Evolutionary conservation across 2,329 filamentous ascomycete genomes (phyloP).

Genomic region (Paecilomyces dactylethromorphus): DNA sequence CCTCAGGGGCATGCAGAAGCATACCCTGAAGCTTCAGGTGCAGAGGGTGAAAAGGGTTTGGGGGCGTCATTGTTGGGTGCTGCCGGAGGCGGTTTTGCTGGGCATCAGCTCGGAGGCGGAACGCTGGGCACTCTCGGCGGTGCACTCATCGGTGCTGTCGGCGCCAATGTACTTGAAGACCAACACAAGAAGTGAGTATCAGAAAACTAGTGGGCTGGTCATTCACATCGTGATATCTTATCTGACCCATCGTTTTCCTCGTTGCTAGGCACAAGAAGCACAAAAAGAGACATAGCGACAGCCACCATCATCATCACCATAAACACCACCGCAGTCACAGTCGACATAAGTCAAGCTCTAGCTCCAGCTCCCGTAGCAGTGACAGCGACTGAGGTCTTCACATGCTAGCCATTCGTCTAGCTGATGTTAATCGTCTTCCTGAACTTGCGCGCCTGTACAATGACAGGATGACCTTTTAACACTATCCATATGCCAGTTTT

Average conservation of each 20-base stretch:
- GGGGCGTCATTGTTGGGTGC: conserved; percentile 31
- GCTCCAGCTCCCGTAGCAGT: background rate
- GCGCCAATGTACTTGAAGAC: conserved; percentile 19
- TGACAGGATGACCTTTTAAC: background rate
- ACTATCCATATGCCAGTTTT: background rate
- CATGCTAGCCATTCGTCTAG: background rate
- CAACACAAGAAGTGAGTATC: conserved; percentile 20
- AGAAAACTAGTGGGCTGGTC: background rate
- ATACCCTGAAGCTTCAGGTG: conserved; percentile 6
- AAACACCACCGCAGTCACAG: conserved; percentile 8
- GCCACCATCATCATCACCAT: conserved; percentile 14
- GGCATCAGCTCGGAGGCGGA: conserved; percentile 29
- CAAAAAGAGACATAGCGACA: conserved; percentile 20
- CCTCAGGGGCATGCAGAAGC: conserved; percentile 6
- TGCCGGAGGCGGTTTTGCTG: conserved; percentile 28
- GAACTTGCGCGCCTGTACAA: background rate
- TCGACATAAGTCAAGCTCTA: background rate
- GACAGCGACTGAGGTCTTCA: background rate
- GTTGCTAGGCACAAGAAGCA: conserved; percentile 11
- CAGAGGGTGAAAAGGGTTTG: conserved; percentile 28
- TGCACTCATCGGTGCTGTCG: conserved; percentile 24
- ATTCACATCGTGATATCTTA: conserved; percentile 1
- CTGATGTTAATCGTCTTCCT: background rate
- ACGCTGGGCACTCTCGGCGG: conserved; percentile 26
- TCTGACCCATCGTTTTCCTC: background rate